Base-by-base conservation (phyloP, 495 filamentous ascomycete species). In the Hypoxylon intermedium region DNA sequence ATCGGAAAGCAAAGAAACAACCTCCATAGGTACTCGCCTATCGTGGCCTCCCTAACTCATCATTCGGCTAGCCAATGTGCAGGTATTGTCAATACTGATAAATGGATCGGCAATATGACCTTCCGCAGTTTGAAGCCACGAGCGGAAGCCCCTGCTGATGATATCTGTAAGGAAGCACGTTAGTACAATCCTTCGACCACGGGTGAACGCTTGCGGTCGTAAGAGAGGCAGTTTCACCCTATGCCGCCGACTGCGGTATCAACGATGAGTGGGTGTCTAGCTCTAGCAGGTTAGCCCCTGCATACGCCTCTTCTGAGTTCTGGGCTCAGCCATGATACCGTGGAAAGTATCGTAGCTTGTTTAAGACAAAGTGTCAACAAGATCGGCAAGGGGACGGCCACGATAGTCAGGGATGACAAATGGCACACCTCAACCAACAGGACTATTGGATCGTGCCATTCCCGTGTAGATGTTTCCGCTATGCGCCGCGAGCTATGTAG, bases 341-440 rank as follows among this genome's bases (percentile, higher is more conserved):
- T 47, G 36, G 62, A 47, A 52, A 49, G 33, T 50, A 44, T 42
- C 31, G 34, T 48, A 38, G 9, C 15, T 34, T 65, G 62, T 65
- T 56, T 65, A 65, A 65, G 62, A 65, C 56, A 65, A 53, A 60
- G 60, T 65, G 47, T 41, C 56, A 55, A 60, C 57, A 55, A 40
- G 62, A 65, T 65, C 62, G 56, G 62, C 62, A 56, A 33, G n/a
- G 40, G 44, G 13, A 43, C 28, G 24, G 51, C 24, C 30, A 24
- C 47, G 45, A 47, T 57, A 56, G 62, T 65, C 62, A 65, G 62
- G 62, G 62, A 65, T 65, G 62, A 65, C 62, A 65, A 65, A 65
- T 65, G 56, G 44, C 42, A 44, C 43, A 56, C 21, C 37, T 13
- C n/a, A 26, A 40, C 49, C 44, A 18, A 33, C 20, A 46, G 15